Evolutionary conservation across 352 stramenopile genomes (phyloP), one percentile per base, ranked within the genome.

Genomic region (Phytophthora fragariae): DNA sequence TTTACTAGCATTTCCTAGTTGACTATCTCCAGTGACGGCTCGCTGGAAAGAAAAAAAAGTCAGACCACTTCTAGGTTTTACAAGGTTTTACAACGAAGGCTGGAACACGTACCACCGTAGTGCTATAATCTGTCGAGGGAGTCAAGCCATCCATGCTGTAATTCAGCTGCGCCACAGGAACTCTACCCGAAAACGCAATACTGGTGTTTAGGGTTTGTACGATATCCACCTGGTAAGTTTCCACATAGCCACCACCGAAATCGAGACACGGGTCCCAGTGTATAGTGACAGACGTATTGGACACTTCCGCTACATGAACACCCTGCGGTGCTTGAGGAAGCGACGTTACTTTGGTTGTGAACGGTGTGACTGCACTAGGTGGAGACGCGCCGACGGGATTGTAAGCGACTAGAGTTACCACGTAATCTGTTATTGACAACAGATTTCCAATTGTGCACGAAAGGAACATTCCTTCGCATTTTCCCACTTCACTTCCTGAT

Each of bases 341-440:
- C 9, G 83, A 80, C 7, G 65, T 70, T 5, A 70, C 35, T 6
- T 37, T 21, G 0, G 81, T 91, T 10, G 68, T 82, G 39, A 76
- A 80, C 1, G 65, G 58, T 2, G 44, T 31, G 1, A 55, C 6
- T 1, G 29, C 14, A 47, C 83, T 89, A 0, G 65, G 29, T 11
- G 4, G 53, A 5, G 85, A 91, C 4, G 69, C 53, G 2, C 80
- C 85, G 4, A 88, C 31, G 0, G 57, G 24, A 31, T 92, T 92
- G 39, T 72, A 68, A 3, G 76, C 77, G 2, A 72, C 57, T 8
- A 92, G 21, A 8, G 74, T 82, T 0, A 79, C 65, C 0, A 21
- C 68, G 65, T 91, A 92, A 54, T 87, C 78, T 5, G 75, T 84
- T 39, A 84, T 61, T 1, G 82, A 83, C 7, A 88, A 35, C 2